Evolutionary conservation across 331 rosid genomes (phyloP), one percentile per base, ranked within the genome.

Genomic region (Cydonia oblonga): DNA sequence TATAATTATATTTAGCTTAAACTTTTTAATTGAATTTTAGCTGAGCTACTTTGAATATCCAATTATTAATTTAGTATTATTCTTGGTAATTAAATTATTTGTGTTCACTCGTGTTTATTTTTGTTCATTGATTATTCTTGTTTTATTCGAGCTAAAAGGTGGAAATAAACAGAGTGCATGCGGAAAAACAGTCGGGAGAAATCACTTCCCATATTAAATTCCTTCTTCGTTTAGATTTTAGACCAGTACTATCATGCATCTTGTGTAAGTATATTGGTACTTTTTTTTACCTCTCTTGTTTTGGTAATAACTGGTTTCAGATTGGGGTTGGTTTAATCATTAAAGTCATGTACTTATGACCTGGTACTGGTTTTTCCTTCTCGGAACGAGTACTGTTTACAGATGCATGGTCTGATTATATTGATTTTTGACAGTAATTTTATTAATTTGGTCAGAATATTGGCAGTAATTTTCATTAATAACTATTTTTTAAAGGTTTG

Each of bases 401-500:
- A 57, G 62, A 57, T 57, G 30, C 62, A 26, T 59, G 33, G 64
- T 6, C 8, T 26, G 28, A 24, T 26, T 59, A 14, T 25, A 15
- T 56, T 22, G 6, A 22, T 40, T 40, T 10, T 57, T 59, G n/a
- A 59, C 35, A 38, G 33, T 56, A 15, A 7, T 62, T 29, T 8
- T 51, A 38, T 35, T 13, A 54, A 38, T 24, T 40, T 40, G 46
- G 46, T 40, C 46, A 5, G 46, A 40, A 40, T 57, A 4, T 57
- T 59, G 33, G 8, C 35, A 26, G 33, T 42, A 15, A 7, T 62
- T 29, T 8, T 51, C 9, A 38, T 35, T 19, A 56, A 28, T 25
- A 18, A 18, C 9, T 63, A 2, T 2, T 24, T 32, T 44, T 69
- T 10, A 26, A 52, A 92, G 98, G 98, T 74, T 78, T 93, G 89